Percentiles rank a stretch among this genome's conserved stretches.
Conservation (phyloP, 441 rosid genomes). For the Euphorbia corollata region DNA sequence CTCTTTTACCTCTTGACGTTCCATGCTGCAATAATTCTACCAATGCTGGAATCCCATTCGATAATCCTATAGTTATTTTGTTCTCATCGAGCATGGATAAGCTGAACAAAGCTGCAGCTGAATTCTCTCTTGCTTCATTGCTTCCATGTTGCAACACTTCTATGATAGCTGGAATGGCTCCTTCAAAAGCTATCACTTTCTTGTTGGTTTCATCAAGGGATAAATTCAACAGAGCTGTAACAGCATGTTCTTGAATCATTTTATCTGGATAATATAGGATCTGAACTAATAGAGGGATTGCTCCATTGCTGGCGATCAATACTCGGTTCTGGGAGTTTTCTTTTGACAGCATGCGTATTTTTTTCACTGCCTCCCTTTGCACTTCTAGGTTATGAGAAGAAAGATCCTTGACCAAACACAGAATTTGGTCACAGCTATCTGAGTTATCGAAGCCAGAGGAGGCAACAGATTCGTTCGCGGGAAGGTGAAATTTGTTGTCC, state of each 20-base stretch:
- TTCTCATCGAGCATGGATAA: conserved; percentile 73
- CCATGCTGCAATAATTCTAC: conserved; percentile 40
- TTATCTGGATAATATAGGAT: conserved; percentile 44
- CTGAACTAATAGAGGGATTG: conserved; percentile 38
- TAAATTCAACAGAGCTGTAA: conserved; percentile 54
- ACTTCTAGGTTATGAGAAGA: conserved; percentile 42
- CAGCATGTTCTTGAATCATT: conserved; percentile 50
- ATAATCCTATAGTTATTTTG: conserved; percentile 40
- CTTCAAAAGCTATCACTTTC: conserved; percentile 44
- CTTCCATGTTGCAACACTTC: conserved; percentile 50
- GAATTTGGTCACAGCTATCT: conserved; percentile 30
- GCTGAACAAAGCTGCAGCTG: conserved; percentile 78
- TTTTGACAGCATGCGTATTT: conserved; percentile 51
- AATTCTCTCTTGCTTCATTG: conserved; percentile 65
- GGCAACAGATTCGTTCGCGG: conserved; percentile 27
- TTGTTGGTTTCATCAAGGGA: conserved; percentile 54
- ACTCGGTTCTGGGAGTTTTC: conserved; percentile 49
- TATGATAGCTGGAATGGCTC: conserved; percentile 54
- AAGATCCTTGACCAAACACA: conserved; percentile 37
- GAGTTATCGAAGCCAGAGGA: background rate
- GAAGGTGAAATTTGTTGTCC: conserved; percentile 46
- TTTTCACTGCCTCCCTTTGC: conserved; percentile 46
- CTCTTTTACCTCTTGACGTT: conserved; percentile 53
- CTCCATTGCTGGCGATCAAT: conserved; percentile 43
- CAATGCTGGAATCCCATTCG: conserved; percentile 47